Evolutionary conservation across 768 basidiomycete species (phyloP).

Genomic region (Leccinum fibrillosum): DNA sequence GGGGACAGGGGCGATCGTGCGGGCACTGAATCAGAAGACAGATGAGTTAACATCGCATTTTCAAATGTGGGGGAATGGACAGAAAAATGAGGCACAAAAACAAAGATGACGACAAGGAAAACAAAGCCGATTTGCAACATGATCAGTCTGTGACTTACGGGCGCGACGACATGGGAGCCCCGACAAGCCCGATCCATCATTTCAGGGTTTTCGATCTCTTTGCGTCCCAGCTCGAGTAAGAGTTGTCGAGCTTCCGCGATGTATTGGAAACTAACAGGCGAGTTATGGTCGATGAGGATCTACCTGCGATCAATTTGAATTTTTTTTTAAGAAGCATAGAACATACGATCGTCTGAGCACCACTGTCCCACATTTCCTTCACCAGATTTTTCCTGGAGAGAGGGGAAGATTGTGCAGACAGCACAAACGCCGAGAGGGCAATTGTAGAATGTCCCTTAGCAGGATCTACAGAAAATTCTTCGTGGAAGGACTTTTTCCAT

Average conservation of each 20-base stretch:
- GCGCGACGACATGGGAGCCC: conserved; percentile 85
- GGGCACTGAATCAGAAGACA: conserved; percentile 60
- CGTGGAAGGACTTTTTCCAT: conserved; percentile 59
- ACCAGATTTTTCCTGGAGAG: conserved; percentile 63
- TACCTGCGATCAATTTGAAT: conserved; percentile 29
- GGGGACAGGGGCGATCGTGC: conserved; percentile 83
- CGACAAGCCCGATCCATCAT: conserved; percentile 33
- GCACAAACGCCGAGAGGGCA: conserved; percentile 81
- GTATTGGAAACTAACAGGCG: conserved; percentile 67
- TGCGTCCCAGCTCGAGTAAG: conserved; percentile 60
- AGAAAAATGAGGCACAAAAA: not conserved
- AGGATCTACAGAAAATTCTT: conserved; percentile 40
- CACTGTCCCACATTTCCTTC: conserved; percentile 89
- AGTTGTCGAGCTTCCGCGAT: conserved; percentile 78
- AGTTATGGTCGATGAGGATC: conserved; percentile 86
- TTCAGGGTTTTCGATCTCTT: conserved; percentile 51
- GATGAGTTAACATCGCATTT: conserved; percentile 7
- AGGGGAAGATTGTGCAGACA: conserved; percentile 67
- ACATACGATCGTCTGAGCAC: conserved; percentile 74
- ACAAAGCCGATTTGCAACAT: not conserved
- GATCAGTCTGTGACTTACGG: conserved; percentile 48
- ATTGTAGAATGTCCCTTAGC: conserved; percentile 50
- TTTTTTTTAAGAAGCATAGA: not conserved
- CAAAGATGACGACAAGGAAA: not conserved
- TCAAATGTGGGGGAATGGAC: conserved; percentile 16